Evolutionary conservation across 805 yeast species (phyloP).

Genomic region (Wickerhamomyces silvicola): DNA sequence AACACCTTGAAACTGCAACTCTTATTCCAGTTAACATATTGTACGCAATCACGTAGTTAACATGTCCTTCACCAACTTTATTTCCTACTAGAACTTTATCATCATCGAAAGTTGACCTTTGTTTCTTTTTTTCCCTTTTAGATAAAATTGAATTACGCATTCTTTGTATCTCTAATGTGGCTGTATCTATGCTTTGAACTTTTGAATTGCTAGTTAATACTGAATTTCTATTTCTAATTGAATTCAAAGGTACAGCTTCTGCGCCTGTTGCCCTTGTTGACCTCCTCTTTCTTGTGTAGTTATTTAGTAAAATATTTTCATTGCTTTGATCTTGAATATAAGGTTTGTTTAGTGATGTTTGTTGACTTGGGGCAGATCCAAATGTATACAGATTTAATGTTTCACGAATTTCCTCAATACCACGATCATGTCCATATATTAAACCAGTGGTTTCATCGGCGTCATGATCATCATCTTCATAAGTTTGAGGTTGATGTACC

Average conservation of each 20-base stretch:
- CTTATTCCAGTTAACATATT: slow-evolving; percentile 97
- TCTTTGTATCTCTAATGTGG: slow-evolving; percentile 39
- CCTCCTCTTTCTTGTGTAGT: slow-evolving; percentile 17
- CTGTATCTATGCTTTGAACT: slow-evolving; percentile 27
- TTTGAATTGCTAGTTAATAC: slow-evolving; percentile 19
- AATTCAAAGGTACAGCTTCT: background rate
- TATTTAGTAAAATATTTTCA: slow-evolving; percentile 29
- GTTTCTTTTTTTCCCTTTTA: slow-evolving; percentile 36
- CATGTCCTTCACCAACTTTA: slow-evolving; percentile 87
- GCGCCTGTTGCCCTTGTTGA: slow-evolving; percentile 8
- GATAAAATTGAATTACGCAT: slow-evolving; percentile 42
- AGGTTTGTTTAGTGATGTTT: slow-evolving; percentile 20
- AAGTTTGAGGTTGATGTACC: background rate
- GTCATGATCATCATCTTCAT: slow-evolving; percentile 3
- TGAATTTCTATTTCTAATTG: slow-evolving; percentile 10
- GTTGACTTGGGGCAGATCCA: slow-evolving; percentile 1
- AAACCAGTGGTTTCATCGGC: slow-evolving; percentile 3
- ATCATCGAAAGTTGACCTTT: slow-evolving; percentile 38
- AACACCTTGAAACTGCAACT: slow-evolving; percentile 88
- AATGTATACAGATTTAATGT: slow-evolving; percentile 6
- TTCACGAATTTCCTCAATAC: slow-evolving; percentile 8
- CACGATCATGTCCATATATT: slow-evolving; percentile 7
- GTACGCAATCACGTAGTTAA: slow-evolving; percentile 88
- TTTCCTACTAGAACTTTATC: slow-evolving; percentile 67
- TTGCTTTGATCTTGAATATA: slow-evolving; percentile 29